Base-by-base conservation (phyloP, 345 rosid species). In the Pistacia atlantica region DNA sequence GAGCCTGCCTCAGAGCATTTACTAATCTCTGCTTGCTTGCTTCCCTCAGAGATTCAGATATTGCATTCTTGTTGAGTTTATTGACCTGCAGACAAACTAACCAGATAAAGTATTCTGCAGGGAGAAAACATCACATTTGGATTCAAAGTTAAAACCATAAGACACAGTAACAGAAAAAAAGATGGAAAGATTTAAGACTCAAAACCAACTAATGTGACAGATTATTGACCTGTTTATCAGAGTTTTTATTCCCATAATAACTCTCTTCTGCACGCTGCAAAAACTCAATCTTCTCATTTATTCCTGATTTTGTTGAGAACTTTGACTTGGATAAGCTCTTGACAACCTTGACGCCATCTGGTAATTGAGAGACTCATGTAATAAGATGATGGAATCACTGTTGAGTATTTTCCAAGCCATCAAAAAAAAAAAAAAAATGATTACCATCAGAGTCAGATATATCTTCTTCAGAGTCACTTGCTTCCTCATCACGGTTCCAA, bases 401-500 rank as follows among this genome's bases (percentile, higher is more conserved):
- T 18, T 7, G 8, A 11, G 22, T 31, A 6, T 56, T 75, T 42
- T 67, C 42, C 65, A 12, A 13, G 12, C 71, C 37, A 48, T 48
- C 16, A 4, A 31, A 63, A 63, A 73, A 25, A 63, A 25, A 25
- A 0, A 33, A 28, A 80, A 75, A 69, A 65, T 72, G 65, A 64
- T 62, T 82, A 90, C 97, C 97, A 76, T 96, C 97, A 52, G 89
- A 86, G 84, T 92, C 97, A 63, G 97, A 93, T 67, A 96, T 93
- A 77, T 93, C 97, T 80, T 95, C 99, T 79, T 93, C 97, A 3
- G 97, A 92, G 81, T 78, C 76, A 72, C 88, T 92, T 10, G 80
- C 94, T 86, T 89, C 98, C 74, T 91, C 95, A 28, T 86, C 89
- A 75, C 86, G 94, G 72, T 92, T 91, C 99, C 99, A 96, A 82